Base-by-base conservation (phyloP, 257 asterid species). In the Vinca minor region DNA sequence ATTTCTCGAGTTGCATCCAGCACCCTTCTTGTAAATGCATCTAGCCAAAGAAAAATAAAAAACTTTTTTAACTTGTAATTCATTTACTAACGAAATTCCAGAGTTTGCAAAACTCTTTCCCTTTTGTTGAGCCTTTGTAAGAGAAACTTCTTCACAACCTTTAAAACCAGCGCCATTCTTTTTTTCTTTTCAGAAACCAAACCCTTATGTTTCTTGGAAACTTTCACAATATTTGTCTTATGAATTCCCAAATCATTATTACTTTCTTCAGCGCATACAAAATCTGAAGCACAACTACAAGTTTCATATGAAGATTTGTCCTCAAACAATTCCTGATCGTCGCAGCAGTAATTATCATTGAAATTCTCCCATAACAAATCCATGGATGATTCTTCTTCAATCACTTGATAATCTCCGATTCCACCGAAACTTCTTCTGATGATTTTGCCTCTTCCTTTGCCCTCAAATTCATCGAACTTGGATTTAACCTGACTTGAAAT, bases 351-450 rank as follows among this genome's bases (percentile, higher is more conserved):
- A 29, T 18, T 17, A 1, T 77, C 78, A 53, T 83, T 83, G 62
- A 83, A 78, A 72, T 80, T 84, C 70, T 83, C 84, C 86, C 89
- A 83, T 62, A 83, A 66, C 74, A 74, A 52, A 48, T 83, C 89
- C 89, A 83, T 83, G 78, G 70, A 73, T 74, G 38, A 34, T 7
- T 34, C 38, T 34, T 83, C 81, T 54, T 75, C 74, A 25, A 52
- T 54, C 35, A 28, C 39, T 46, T 69, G 28, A n/a, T 41, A 23
- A 3, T n/a, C 71, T 29, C 61, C 76, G 23, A 34, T 47, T n/a
- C 70, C 74, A 0, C 76, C 61, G 59, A 75, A 77, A 26, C 77
- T 69, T 20, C 41, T 23, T 13, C 76, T 49, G 69, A 59, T 69
- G 21, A 69, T 44, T 12, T 31, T 47, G 31, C 62, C 68, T 56